Evolutionary conservation across 805 yeast species (phyloP), one percentile per base, ranked within the genome.

Genomic region (Sugiyamaella qingdaonensis): DNA sequence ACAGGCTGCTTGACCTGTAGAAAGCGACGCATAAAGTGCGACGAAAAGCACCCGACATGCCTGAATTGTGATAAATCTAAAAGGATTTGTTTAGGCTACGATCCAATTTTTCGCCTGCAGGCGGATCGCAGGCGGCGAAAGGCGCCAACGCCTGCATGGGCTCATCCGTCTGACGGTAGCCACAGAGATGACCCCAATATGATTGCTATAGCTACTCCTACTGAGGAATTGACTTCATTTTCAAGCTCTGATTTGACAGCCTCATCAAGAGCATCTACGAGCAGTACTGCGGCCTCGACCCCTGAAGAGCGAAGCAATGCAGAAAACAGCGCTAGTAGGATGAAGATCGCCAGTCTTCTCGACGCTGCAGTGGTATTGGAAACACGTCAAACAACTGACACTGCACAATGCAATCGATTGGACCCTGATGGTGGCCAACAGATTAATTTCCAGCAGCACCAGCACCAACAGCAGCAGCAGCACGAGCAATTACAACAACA

Each of bases 1-100:
- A 84, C 90, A 0, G 92, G 92, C 2, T 85, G 91, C 65, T 67
- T 84, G 52, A 85, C 91, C 1, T 85, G 91, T 64, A 74, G 90
- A 33, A 78, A 81, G 63, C 70, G 90, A 56, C 72, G 90, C 44
- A 82, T 85, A 62, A 85, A 85, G 69, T 85, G 91, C 67, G 91
- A 85, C 67, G 91, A 85, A 69, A 67, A 83, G 47, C 84, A 81
- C 61, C 89, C 90, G 1, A 73, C 76, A 53, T 85, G 91, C 64
- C 73, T 72, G 60, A 85, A 85, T 62, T 85, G 91, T 64, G 83
- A 80, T 59, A 76, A 84, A 53, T 74, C 81, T 21, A 79, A 79
- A 62, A 82, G 84, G 54, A 76, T 77, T 10, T 85, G 91, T 60
- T 68, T 80, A n/a, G 90, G 89, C 3, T 85, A 85, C 64, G 86